Evolutionary conservation across 116 monocot genomes (phyloP), one percentile per base, ranked within the genome.

Genomic region (Posidonia oceanica): DNA sequence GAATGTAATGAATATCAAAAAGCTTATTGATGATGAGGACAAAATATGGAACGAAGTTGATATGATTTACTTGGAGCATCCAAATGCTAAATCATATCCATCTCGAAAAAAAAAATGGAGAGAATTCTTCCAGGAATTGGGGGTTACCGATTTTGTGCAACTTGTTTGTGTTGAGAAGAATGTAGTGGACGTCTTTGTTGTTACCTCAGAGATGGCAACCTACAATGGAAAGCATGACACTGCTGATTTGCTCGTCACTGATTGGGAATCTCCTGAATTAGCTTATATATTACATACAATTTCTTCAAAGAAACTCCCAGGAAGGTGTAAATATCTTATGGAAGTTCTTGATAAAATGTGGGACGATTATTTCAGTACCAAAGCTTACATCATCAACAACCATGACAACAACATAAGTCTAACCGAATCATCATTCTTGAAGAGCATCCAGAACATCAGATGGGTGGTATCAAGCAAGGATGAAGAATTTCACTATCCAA

Each of bases 181-280:
- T 75, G 60, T 71, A 59, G 23, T 76, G 69, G 78, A 84, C 21
- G 41, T 66, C 74, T 5, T 61, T 13, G 67, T 44, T 78, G 17
- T 17, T 70, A 3, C 58, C 38, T 18, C 56, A 36, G 58, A 23
- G 29, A 29, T 29, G 69, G 36, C 20, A 11, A 51, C 44, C 41
- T 56, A 52, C 62, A 39, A 48, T 65, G 39, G 10, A 7, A 76
- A 68, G 36, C 22, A 68, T 48, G 51, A 22, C 68, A 13, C 39
- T 15, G 41, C 67, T 52, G 52, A 58, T 36, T 75, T 73, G 52
- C 38, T 70, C 65, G 36, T 91, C 29, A 71, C 36, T 72, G 98
- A 92, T 58, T 98, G 98, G 98, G 98, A 89, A 69, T 98, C 98
- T 15, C 72, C 85, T 53, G 93, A 98, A 76, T 72, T 98, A 73